A percentile compares a stretch with the other conserved stretches of the same genome.
phyloP scores from a whole-genome alignment of 192 early-diverging fungal species.

The Thamnidium elegans region DNA sequence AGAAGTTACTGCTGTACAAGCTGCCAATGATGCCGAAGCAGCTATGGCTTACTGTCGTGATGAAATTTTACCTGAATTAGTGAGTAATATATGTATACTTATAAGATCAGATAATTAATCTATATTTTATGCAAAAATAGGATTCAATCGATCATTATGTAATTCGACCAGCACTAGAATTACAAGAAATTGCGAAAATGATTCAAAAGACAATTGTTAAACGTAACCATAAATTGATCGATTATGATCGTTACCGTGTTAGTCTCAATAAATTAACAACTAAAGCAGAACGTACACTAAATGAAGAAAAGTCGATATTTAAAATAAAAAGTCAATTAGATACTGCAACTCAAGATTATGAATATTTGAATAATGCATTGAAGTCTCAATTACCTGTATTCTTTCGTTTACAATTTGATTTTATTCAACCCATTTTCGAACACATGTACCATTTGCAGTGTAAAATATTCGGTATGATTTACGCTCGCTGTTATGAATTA shows the following conservation, averaged over 20 bases:
- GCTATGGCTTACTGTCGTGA: constrained; percentile 48
- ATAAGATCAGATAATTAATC: not conserved
- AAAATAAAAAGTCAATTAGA: constrained; percentile 63
- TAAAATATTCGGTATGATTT: constrained; percentile 70
- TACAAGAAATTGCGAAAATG: constrained; percentile 68
- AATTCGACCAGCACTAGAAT: constrained; percentile 75
- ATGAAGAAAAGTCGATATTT: constrained; percentile 64
- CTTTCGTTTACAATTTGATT: constrained; percentile 65
- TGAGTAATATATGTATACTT: constrained; percentile 18
- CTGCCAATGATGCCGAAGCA: constrained; percentile 50
- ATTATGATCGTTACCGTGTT: constrained; percentile 83
- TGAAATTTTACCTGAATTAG: constrained; percentile 64
- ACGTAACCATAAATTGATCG: constrained; percentile 86
- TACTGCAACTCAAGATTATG: constrained; percentile 81
- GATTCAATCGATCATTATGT: constrained; percentile 73
- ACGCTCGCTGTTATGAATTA: constrained; percentile 54
- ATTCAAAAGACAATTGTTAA: constrained; percentile 86
- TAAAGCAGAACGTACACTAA: constrained; percentile 57
- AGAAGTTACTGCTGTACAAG: constrained; percentile 42
- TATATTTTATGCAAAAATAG: constrained; percentile 23
- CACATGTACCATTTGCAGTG: constrained; percentile 83
- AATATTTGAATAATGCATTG: constrained; percentile 76
- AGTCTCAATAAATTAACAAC: constrained; percentile 72
- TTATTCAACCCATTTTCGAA: constrained; percentile 87
- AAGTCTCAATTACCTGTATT: constrained; percentile 80